Percentiles rank a stretch among this genome's conserved stretches.
phyloP scores from a whole-genome alignment of 2,329 filamentous ascomycete genomes.

The Coleophoma eucalyptorum region DNA sequence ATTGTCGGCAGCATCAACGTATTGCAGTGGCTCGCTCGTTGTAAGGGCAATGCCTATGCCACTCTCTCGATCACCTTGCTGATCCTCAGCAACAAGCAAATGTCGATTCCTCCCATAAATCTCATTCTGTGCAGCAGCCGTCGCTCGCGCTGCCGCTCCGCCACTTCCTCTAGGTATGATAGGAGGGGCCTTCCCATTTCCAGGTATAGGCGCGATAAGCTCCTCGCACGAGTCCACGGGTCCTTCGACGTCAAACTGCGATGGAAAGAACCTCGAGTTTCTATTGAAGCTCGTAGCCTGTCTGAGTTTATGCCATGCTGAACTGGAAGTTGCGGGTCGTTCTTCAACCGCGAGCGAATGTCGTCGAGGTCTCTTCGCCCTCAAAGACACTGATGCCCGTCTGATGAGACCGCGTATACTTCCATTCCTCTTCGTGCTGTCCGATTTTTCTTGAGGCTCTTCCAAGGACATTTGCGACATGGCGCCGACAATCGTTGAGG shows the following conservation, averaged over 20 bases:
- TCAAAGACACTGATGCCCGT: conserved; percentile 25
- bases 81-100: conserved; percentile 35
- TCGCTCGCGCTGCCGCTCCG: conserved; percentile 55
- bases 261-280: conserved; percentile 16
- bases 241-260: conserved; percentile 10
- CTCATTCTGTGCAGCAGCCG: conserved; percentile 57
- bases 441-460: conserved; percentile 1
- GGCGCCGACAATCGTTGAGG: background rate
- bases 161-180: conserved; percentile 57
- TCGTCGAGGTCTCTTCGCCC: conserved; percentile 19
- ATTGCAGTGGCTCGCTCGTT: conserved; percentile 17
- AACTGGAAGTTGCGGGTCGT: conserved; percentile 17
- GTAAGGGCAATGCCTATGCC: conserved; percentile 58
- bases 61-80: conserved; percentile 54
- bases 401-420: conserved; percentile 22
- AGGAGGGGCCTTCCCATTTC: conserved; percentile 48
- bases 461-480: conserved; percentile 8
- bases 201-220: conserved; percentile 20
- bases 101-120: conserved; percentile 32
- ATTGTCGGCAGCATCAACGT: conserved; percentile 31
- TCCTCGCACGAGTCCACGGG: conserved; percentile 16
- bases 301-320: conserved; percentile 22
- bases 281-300: conserved; percentile 27
- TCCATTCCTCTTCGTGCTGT: conserved; percentile 14
- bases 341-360: conserved; percentile 22